A percentile compares a stretch with the other conserved stretches of the same genome.
These are phyloP conservation scores for Sphaerulina vaccinii DNA, from an alignment of 2,329 filamentous ascomycete genomes.

Conservation along the genomic window DNA sequence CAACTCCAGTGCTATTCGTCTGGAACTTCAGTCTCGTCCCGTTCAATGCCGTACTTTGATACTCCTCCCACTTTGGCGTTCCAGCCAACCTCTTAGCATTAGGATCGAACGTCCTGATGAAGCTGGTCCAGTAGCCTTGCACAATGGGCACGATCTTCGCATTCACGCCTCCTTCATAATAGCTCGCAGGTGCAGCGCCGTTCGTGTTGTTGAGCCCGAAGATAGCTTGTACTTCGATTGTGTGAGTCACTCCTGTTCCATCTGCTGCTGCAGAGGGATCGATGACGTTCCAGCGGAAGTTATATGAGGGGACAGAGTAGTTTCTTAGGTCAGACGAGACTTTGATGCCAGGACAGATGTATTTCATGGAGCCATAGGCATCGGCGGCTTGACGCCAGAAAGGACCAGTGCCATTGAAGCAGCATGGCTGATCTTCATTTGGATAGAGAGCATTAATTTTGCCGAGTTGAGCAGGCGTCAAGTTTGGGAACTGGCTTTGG, in stretches of 20 bases:
- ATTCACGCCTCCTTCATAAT: conserved; percentile 55
- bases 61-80: conserved; percentile 55
- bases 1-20: conserved; percentile 43
- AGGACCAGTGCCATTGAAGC: conserved; percentile 50
- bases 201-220: conserved; percentile 62
- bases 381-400: conserved; percentile 61
- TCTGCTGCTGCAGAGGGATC: conserved; percentile 54
- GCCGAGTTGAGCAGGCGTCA: conserved; percentile 53
- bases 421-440: conserved; percentile 41
- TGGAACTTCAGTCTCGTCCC: conserved; percentile 38
- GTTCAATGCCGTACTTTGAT: conserved; percentile 27
- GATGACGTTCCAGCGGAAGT: conserved; percentile 68
- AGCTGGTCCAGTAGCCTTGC: conserved; percentile 73
- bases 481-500: conserved; percentile 56
- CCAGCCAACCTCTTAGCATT: conserved; percentile 54
- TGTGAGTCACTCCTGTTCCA: conserved; percentile 62
- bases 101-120: conserved; percentile 65
- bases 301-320: conserved; percentile 54
- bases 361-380: conserved; percentile 64
- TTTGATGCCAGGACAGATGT: conserved; percentile 62
- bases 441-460: conserved; percentile 59
- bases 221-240: conserved; percentile 64
- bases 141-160: conserved; percentile 58
- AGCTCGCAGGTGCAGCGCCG: conserved; percentile 54
- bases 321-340: conserved; percentile 48